Base-by-base conservation (phyloP, 179 eudicot species). In the Beta corolliflora region DNA sequence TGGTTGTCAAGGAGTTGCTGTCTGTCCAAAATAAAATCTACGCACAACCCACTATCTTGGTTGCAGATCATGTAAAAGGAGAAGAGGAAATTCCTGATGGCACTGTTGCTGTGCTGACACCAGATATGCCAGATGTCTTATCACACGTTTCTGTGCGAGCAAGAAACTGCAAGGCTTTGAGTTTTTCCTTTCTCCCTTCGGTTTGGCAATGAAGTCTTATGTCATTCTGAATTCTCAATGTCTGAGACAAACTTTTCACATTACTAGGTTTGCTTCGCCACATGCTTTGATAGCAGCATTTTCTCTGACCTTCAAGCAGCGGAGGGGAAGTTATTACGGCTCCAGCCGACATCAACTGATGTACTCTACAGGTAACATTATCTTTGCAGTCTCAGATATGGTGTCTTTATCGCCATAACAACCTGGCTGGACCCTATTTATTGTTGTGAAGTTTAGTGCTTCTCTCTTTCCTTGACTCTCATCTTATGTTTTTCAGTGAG, bases 11-110 rank as follows among this genome's bases (percentile, higher is more conserved):
- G 84, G 95, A 94, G 86, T 87, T 97, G 89, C 92, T 94, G 66
- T 79, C 98, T 58, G 98, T 94, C 79, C 99, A 97, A 85, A 90
- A 97, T 87, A 89, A 91, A 87, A 79, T 91, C 5, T 97, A 94
- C 78, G 91, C 84, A 18, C 86, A 79, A 84, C 98, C 98, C 50
- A 97, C 99, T 48, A 91, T 97, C 81, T 85, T 97, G 88, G 93
- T 97, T 79, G 99, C 95, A 72, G 94, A 93, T 84, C 89, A 88
- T 86, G 99, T 97, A 29, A 97, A 84, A 87, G 99, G 99, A 71
- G 99, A 97, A 87, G 99, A 97, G 84, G 99, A 97, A 85, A 97
- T 97, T 85, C 99, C 99, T 73, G 99, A 97, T 86, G 99, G 99
- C 65, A 80, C 91, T 68, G 98, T 97, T 60, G 99, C 99, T 73